Conservation (phyloP, 2,329 filamentous ascomycete genomes). For the Colletotrichum sp. region DNA sequence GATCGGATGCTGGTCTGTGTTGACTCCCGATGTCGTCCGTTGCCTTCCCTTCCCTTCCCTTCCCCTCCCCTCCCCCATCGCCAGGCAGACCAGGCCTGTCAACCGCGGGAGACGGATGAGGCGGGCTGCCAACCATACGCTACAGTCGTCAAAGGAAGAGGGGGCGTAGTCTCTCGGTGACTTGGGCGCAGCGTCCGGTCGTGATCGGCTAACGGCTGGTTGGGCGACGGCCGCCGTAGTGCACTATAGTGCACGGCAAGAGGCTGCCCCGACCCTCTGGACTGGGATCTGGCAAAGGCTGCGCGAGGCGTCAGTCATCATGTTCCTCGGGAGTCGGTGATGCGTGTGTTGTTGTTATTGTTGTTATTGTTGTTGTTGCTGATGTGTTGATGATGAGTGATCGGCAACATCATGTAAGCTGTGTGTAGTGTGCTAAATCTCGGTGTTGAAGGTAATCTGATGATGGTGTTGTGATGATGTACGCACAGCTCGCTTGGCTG, state of each 20-base stretch:
- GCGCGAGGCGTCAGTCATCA: conserved; percentile 8
- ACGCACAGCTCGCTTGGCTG: not conserved
- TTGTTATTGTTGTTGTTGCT: not conserved
- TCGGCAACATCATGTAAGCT: not conserved
- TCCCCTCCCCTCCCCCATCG: not conserved
- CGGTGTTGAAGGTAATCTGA: not conserved
- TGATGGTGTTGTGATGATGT: not conserved
- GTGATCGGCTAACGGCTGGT: conserved; percentile 15
- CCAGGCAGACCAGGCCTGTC: not conserved
- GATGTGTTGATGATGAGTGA: not conserved
- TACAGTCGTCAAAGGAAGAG: not conserved
- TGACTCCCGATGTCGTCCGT: not conserved
- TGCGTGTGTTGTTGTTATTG: not conserved
- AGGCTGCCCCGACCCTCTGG: conserved; percentile 18
- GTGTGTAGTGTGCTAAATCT: not conserved
- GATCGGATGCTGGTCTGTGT: conserved; percentile 13
- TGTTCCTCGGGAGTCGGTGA: not conserved
- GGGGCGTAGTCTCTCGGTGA: not conserved
- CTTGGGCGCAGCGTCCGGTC: not conserved
- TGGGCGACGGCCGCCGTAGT: not conserved
- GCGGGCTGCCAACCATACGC: not conserved
- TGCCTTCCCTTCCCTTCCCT: not conserved
- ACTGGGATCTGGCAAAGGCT: conserved; percentile 6
- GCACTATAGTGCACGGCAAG: not conserved
- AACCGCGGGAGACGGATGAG: not conserved